Evolutionary conservation across 768 basidiomycete species (phyloP).

Genomic region (Suillus fuscotomentosus): DNA sequence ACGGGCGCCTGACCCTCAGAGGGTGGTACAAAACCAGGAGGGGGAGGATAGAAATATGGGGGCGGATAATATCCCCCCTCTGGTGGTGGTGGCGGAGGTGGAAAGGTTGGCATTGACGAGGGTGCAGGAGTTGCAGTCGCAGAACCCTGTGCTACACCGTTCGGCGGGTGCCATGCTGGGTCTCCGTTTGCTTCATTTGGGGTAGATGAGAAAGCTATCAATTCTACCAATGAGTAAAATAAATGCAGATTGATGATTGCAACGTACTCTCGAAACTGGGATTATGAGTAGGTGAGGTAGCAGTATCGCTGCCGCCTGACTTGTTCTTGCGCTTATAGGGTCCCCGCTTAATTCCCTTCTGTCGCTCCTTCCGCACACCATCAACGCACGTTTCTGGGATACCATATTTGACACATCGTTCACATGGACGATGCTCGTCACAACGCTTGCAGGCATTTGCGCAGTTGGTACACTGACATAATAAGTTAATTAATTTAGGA

Average conservation of each 20-base stretch:
- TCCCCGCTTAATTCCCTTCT: slow-evolving; percentile 57
- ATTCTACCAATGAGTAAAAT: slow-evolving; percentile 12
- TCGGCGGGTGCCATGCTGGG: slow-evolving; percentile 31
- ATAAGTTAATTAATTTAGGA: slow-evolving; percentile 9
- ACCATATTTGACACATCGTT: slow-evolving; percentile 63
- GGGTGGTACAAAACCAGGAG: slow-evolving; percentile 39
- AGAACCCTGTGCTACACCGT: slow-evolving; percentile 18
- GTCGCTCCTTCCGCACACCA: slow-evolving; percentile 63
- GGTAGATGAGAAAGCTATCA: slow-evolving; percentile 12
- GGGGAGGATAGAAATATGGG: slow-evolving; percentile 41
- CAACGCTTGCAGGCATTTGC: slow-evolving; percentile 58
- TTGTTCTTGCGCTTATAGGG: slow-evolving; percentile 57
- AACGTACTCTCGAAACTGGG: neutral
- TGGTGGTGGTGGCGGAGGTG: slow-evolving; percentile 26
- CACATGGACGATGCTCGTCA: slow-evolving; percentile 59
- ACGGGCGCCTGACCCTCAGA: slow-evolving; percentile 34
- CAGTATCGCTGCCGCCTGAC: slow-evolving; percentile 17
- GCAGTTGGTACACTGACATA: slow-evolving; percentile 52
- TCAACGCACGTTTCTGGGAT: slow-evolving; percentile 56
- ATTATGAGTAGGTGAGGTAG: slow-evolving; percentile 17
- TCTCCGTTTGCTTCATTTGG: slow-evolving; percentile 20
- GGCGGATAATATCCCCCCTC: slow-evolving; percentile 37
- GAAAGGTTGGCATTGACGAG: slow-evolving; percentile 25
- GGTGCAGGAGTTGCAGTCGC: slow-evolving; percentile 19
- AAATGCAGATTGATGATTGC: neutral